Percentiles rank a stretch among this genome's conserved stretches.
Evolutionary conservation across 2,329 filamentous ascomycete species (phyloP).

Genomic region (Phoma sp.): DNA sequence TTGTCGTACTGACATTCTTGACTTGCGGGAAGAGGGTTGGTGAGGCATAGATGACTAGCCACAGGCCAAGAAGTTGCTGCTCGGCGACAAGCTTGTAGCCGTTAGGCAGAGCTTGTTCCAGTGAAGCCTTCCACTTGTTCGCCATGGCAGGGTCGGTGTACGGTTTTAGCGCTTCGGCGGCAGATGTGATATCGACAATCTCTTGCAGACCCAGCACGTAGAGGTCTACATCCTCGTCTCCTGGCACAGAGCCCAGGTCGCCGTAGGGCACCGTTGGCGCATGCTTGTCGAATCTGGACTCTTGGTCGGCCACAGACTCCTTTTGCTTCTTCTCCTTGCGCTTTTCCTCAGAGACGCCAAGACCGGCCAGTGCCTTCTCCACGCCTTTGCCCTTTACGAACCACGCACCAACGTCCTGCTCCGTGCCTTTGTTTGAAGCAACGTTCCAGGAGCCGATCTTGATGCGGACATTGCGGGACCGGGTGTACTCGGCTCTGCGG

Average conservation of each 20-base stretch:
- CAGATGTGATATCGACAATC: slow-evolving; percentile 82
- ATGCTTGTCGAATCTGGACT: slow-evolving; percentile 53
- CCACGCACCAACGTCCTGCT: slow-evolving; percentile 88
- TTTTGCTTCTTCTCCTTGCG: slow-evolving; percentile 44
- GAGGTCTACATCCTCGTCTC: slow-evolving; percentile 76
- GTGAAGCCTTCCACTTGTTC: slow-evolving; percentile 79
- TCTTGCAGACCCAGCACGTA: slow-evolving; percentile 94
- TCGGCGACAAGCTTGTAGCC: slow-evolving; percentile 79
- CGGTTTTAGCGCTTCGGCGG: slow-evolving; percentile 76
- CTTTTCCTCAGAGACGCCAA: slow-evolving; percentile 44
- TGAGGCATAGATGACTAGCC: slow-evolving; percentile 85
- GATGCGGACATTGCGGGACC: slow-evolving; percentile 74
- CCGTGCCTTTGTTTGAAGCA: slow-evolving; percentile 80
- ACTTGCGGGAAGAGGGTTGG: slow-evolving; percentile 75
- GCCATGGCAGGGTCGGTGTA: slow-evolving; percentile 75
- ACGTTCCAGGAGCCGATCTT: slow-evolving; percentile 98
- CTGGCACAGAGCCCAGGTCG: slow-evolving; percentile 57
- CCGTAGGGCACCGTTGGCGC: slow-evolving; percentile 52
- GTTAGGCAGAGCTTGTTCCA: slow-evolving; percentile 74
- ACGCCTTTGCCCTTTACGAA: slow-evolving; percentile 80
- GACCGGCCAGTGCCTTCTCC: slow-evolving; percentile 65
- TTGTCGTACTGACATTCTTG: slow-evolving; percentile 79
- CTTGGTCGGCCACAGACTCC: slow-evolving; percentile 56
- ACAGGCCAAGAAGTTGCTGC: slow-evolving; percentile 84
- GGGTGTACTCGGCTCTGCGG: slow-evolving; percentile 78